These are phyloP conservation scores for Venturia pyrina DNA, from an alignment of 2,329 filamentous ascomycete species.

Conservation along the genomic window DNA sequence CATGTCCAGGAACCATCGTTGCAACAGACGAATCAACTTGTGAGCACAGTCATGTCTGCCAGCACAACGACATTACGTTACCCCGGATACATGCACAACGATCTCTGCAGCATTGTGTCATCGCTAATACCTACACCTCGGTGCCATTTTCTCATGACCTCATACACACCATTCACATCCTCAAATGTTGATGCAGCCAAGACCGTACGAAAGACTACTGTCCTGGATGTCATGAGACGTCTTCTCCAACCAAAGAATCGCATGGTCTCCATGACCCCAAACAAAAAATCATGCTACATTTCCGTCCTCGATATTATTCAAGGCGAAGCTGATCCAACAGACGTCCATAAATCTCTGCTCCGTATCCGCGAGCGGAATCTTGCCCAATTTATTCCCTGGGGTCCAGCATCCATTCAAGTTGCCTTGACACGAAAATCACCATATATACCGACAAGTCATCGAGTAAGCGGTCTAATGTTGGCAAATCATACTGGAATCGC, in stretches of 20 bases:
- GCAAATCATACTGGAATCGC: constrained; percentile 97
- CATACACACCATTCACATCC: constrained; percentile 94
- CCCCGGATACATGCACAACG: constrained; percentile 99
- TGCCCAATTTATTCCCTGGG: constrained; percentile 97
- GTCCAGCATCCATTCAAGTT: constrained; percentile 93
- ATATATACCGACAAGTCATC: constrained; percentile 86
- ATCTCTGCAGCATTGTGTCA: constrained; percentile 91
- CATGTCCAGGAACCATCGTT: constrained; percentile 95
- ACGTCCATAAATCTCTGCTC: constrained; percentile 91
- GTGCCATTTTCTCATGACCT: constrained; percentile 97
- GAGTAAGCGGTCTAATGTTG: constrained; percentile 93
- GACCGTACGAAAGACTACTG: constrained; percentile 95
- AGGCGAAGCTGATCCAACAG: constrained; percentile 94
- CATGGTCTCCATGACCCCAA: constrained; percentile 93
- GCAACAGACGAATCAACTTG: constrained; percentile 94
- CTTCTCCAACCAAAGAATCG: constrained; percentile 96
- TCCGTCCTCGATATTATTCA: constrained; percentile 98
- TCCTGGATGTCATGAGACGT: constrained; percentile 93
- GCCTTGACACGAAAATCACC: constrained; percentile 94
- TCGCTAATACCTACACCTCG: constrained; percentile 92
- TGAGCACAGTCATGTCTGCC: constrained; percentile 97
- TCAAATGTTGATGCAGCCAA: constrained; percentile 95
- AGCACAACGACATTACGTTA: constrained; percentile 94
- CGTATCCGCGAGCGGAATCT: constrained; percentile 89
- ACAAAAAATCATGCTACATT: constrained; percentile 98